A percentile compares a stretch with the other conserved stretches of the same genome.
Evolutionary conservation across 169 alveolate genomes (phyloP).

Genomic region (Besnoitia besnoiti): DNA sequence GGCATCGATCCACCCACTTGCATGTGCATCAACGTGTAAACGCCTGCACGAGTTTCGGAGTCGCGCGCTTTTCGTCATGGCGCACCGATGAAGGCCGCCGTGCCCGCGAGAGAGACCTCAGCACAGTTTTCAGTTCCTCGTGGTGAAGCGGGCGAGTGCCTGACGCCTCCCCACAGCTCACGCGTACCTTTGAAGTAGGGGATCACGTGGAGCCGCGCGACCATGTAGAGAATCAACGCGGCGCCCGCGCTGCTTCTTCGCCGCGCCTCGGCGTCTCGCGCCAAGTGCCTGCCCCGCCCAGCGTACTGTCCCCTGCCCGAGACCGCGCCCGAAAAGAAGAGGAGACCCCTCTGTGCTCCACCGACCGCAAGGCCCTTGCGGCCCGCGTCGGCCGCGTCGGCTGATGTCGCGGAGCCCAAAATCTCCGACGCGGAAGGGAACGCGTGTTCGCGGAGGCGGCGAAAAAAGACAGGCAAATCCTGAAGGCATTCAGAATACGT

Average conservation of each 20-base stretch:
- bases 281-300: constrained; percentile 16
- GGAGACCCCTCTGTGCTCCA: constrained; percentile 20
- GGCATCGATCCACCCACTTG: neutral
- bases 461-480: constrained; percentile 54
- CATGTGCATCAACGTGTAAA: no score
- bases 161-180: neutral
- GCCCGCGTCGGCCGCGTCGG: neutral
- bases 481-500: neutral
- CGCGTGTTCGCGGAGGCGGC: constrained; percentile 23
- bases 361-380: neutral
- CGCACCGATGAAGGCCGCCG: no score
- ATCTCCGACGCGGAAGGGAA: constrained; percentile 18
- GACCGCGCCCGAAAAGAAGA: constrained; percentile 1
- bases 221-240: constrained; percentile 37
- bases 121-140: no score
- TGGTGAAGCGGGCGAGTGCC: no score
- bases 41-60: no score
- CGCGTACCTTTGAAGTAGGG: constrained; percentile 54
- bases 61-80: no score
- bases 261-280: neutral
- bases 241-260: constrained; percentile 25
- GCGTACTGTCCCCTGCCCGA: neutral
- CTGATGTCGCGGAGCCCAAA: neutral
- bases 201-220: constrained; percentile 44
- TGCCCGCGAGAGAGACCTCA: no score